phyloP scores from a whole-genome alignment of 2,329 filamentous ascomycete genomes.

The Exophiala sp. region DNA sequence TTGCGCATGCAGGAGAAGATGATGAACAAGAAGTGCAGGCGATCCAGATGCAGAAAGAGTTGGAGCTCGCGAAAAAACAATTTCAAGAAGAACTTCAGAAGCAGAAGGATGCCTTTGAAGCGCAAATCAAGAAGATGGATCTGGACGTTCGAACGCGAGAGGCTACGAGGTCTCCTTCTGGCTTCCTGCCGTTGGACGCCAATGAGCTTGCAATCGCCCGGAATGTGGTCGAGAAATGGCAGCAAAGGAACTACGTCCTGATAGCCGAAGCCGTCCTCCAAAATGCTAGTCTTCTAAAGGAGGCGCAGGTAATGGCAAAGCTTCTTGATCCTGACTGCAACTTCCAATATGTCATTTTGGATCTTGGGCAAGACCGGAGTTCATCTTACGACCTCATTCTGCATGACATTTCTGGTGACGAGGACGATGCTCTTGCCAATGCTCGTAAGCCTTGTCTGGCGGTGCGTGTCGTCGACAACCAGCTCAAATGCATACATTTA shows the following conservation, averaged over 20 bases:
- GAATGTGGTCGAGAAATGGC: slow-evolving; percentile 70
- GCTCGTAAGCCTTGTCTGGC: slow-evolving; percentile 86
- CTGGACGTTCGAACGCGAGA: slow-evolving; percentile 51
- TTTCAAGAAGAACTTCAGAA: slow-evolving; percentile 82
- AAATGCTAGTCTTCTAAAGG: slow-evolving; percentile 82
- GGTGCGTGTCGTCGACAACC: slow-evolving; percentile 86
- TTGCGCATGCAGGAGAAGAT: slow-evolving; percentile 62
- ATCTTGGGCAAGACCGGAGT: slow-evolving; percentile 79
- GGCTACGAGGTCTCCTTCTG: slow-evolving; percentile 37
- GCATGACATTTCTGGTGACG: slow-evolving; percentile 82
- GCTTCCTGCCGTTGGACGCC: slow-evolving; percentile 58
- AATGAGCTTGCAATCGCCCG: slow-evolving; percentile 69
- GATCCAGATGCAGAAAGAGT: slow-evolving; percentile 72
- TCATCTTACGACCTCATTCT: slow-evolving; percentile 97
- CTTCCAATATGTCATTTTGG: slow-evolving; percentile 92
- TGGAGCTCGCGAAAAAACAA: slow-evolving; percentile 75
- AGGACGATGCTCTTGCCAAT: slow-evolving; percentile 76
- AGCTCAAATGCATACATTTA: slow-evolving; percentile 76
- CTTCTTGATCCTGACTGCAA: slow-evolving; percentile 89
- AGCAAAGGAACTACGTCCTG: slow-evolving; percentile 77
- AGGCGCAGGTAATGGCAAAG: slow-evolving; percentile 97
- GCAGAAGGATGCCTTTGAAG: slow-evolving; percentile 81
- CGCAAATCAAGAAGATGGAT: slow-evolving; percentile 73
- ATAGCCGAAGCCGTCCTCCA: slow-evolving; percentile 93
- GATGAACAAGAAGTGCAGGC: slow-evolving; percentile 79